These are phyloP conservation scores for Heritiera fomes DNA, from an alignment of 345 rosid species.

Conservation along the genomic window DNA sequence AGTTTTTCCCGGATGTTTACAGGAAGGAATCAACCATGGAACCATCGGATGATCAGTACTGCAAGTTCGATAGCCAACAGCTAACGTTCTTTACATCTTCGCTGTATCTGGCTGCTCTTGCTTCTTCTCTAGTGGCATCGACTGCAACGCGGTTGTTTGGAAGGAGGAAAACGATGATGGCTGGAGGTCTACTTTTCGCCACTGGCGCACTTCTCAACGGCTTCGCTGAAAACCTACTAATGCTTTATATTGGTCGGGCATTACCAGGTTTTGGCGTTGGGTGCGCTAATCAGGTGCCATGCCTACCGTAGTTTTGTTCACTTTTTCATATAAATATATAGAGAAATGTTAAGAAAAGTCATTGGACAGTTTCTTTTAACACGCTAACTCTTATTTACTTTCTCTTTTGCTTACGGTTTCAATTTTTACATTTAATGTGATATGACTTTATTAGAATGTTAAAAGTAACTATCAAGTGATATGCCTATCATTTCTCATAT, in stretches of 20 bases:
- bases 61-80: constrained; percentile 64
- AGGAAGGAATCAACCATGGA: constrained; percentile 39
- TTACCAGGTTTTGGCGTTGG: constrained; percentile 96
- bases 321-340: background rate
- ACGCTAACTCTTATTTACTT: no score
- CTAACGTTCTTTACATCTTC: constrained; percentile 96
- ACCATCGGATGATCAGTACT: constrained; percentile 60
- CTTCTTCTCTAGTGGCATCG: constrained; percentile 75
- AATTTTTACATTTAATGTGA: no score
- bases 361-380: no score
- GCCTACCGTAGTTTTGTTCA: background rate
- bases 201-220: constrained; percentile 82
- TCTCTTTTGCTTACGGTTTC: no score
- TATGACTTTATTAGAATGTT: no score
- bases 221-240: constrained; percentile 62
- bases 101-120: constrained; percentile 75
- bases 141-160: constrained; percentile 74
- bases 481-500: no score
- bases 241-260: constrained; percentile 82
- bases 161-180: constrained; percentile 72
- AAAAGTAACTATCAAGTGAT: no score
- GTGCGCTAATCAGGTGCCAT: constrained; percentile 82
- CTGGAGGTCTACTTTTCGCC: constrained; percentile 76
- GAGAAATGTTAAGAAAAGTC: no score
- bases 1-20: constrained; percentile 75